Evolutionary conservation across 208 protist species (phyloP).

Genomic region (Leishmania guyanensis): DNA sequence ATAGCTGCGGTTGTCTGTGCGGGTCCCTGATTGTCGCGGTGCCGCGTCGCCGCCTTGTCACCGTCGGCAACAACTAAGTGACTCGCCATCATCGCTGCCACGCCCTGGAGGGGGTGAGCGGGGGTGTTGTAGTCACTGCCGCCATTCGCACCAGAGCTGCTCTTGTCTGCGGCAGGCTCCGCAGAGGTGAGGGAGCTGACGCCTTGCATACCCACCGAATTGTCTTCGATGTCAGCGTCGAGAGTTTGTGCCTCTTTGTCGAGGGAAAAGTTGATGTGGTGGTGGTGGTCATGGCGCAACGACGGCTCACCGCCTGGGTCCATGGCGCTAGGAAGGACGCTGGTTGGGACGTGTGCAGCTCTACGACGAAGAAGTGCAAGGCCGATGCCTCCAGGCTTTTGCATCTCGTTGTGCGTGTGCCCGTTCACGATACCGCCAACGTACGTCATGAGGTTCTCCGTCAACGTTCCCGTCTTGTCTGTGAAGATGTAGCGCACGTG

Average conservation of each 20-base stretch:
- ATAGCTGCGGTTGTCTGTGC: background rate
- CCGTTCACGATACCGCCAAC: constrained; percentile 58
- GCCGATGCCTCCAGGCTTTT: constrained; percentile 66
- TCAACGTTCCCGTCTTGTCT: constrained; percentile 93
- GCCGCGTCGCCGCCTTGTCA: background rate
- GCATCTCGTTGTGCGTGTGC: constrained; percentile 52
- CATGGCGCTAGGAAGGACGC: background rate
- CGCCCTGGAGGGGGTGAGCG: background rate
- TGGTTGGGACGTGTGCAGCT: background rate
- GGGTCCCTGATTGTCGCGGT: too few relatives aligned
- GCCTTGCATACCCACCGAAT: background rate
- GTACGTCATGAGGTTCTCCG: constrained; percentile 91
- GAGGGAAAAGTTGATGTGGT: background rate
- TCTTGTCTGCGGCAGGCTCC: background rate
- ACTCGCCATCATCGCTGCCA: background rate
- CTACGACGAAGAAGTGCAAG: constrained; percentile 34
- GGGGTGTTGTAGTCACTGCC: background rate
- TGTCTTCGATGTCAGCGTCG: background rate
- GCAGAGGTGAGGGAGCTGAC: background rate
- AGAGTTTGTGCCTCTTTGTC: background rate
- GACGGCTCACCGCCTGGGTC: background rate
- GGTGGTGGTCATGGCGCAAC: background rate
- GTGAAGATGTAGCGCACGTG: constrained; percentile 90
- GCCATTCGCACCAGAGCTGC: background rate
- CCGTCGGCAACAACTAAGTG: background rate